Evolutionary conservation across 2,329 filamentous ascomycete species (phyloP).

Genomic region (Colletotrichum sublineola): DNA sequence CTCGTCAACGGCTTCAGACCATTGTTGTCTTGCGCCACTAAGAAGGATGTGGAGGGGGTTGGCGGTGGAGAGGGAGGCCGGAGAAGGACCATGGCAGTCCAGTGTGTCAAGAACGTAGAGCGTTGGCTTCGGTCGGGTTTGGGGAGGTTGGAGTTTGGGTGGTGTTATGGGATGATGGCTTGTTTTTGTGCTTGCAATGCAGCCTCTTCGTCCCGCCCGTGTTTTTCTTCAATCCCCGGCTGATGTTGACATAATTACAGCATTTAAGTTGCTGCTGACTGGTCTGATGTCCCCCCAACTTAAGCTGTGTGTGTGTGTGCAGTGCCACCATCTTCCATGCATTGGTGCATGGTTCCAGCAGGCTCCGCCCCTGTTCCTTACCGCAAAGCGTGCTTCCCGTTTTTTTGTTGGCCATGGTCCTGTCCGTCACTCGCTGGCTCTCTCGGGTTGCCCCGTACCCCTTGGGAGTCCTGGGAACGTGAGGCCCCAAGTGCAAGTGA

Average conservation of each 20-base stretch:
- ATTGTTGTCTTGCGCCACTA: slow-evolving; percentile 4
- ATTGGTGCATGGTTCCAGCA: slow-evolving; percentile 29
- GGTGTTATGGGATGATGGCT: not conserved
- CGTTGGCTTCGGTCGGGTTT: not conserved
- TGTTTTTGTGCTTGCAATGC: slow-evolving; percentile 10
- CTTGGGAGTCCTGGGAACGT: not conserved
- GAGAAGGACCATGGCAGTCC: slow-evolving; percentile 16
- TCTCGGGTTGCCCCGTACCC: not conserved
- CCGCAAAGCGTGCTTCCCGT: slow-evolving; percentile 12
- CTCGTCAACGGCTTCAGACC: slow-evolving; percentile 21
- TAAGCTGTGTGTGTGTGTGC: slow-evolving; percentile 21
- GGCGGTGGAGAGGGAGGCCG: slow-evolving; percentile 12
- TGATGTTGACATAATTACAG: slow-evolving; percentile 7
- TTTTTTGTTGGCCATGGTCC: slow-evolving; percentile 26
- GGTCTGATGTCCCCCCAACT: slow-evolving; percentile 17
- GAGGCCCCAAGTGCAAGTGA: not conserved
- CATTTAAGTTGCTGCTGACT: slow-evolving; percentile 16
- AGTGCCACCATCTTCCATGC: slow-evolving; percentile 29
- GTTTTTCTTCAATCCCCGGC: slow-evolving; percentile 17
- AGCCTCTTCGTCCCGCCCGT: slow-evolving; percentile 1
- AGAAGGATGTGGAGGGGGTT: slow-evolving; percentile 4
- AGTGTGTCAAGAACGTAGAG: slow-evolving; percentile 12
- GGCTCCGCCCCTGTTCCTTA: slow-evolving; percentile 32
- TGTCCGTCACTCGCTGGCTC: slow-evolving; percentile 7
- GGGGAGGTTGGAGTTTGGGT: slow-evolving; percentile 1